Evolutionary conservation across 2,329 filamentous ascomycete genomes (phyloP).

Genomic region (Fusarium nodosum): DNA sequence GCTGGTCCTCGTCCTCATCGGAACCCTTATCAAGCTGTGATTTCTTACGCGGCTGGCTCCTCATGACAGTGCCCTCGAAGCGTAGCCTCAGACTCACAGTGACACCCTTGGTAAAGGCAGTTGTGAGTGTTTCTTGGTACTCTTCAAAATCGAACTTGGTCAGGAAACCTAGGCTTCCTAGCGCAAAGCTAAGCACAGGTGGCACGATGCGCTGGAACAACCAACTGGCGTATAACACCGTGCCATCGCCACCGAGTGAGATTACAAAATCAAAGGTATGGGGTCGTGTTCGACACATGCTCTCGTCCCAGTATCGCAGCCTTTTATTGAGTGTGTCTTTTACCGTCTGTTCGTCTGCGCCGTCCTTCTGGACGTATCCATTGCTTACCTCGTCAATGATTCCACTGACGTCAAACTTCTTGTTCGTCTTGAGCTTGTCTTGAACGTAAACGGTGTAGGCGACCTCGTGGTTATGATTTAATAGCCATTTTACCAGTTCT

Average conservation of each 20-base stretch:
- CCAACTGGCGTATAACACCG: slow-evolving; percentile 96
- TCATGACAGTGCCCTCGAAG: slow-evolving; percentile 95
- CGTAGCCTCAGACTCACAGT: slow-evolving; percentile 88
- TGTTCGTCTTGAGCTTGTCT: slow-evolving; percentile 77
- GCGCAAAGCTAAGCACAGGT: slow-evolving; percentile 89
- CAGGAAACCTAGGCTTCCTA: slow-evolving; percentile 93
- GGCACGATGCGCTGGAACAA: slow-evolving; percentile 96
- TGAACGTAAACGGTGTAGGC: slow-evolving; percentile 87
- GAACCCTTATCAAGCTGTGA: slow-evolving; percentile 41
- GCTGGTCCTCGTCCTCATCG: slow-evolving; percentile 56
- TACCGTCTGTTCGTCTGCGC: slow-evolving; percentile 54
- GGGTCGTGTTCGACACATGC: slow-evolving; percentile 81
- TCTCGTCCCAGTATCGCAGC: slow-evolving; percentile 85
- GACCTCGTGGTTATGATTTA: slow-evolving; percentile 76
- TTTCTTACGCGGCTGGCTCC: slow-evolving; percentile 69
- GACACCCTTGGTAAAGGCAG: slow-evolving; percentile 84
- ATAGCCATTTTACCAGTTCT: slow-evolving; percentile 83
- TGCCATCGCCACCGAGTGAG: slow-evolving; percentile 94
- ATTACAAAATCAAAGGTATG: slow-evolving; percentile 95
- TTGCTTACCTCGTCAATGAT: slow-evolving; percentile 72
- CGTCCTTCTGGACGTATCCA: slow-evolving; percentile 57
- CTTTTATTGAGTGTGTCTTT: slow-evolving; percentile 61
- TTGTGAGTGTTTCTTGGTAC: slow-evolving; percentile 76
- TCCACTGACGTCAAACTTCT: slow-evolving; percentile 79
- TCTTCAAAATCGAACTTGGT: slow-evolving; percentile 95